Conservation (phyloP, 768 basidiomycete species). For the Collybia sp. region DNA sequence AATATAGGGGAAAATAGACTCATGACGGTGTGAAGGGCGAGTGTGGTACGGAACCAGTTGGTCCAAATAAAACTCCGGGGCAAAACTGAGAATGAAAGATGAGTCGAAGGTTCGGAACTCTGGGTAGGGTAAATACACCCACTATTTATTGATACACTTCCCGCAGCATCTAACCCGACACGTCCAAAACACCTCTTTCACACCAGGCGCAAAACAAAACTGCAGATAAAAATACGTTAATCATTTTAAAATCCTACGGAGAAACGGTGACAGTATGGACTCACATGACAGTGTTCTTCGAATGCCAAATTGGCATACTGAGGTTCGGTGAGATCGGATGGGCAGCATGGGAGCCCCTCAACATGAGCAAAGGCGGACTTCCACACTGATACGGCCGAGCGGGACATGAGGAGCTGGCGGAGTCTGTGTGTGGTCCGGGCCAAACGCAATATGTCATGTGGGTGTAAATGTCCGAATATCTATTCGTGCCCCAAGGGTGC, state of each 20-base stretch:
- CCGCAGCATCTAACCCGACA: conserved; percentile 33
- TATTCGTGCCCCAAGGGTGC: conserved; percentile 1
- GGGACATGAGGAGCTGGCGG: conserved; percentile 34
- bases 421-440: conserved; percentile 38
- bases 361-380: conserved; percentile 31
- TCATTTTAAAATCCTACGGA: no score
- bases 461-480: conserved; percentile 40
- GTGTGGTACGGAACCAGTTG: conserved; percentile 10
- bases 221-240: conserved; percentile 8
- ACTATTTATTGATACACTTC: conserved; percentile 28
- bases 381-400: conserved; percentile 36
- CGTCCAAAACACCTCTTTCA: conserved; percentile 28
- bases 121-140: conserved; percentile 4
- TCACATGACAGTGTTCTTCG: conserved; percentile 20
- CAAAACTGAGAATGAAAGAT: conserved; percentile 17
- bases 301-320: conserved; percentile 41
- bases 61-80: conserved; percentile 21
- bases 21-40: conserved; percentile 12
- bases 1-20: conserved; percentile 25
- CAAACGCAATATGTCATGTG: conserved; percentile 39
- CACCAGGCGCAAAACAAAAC: conserved; percentile 26
- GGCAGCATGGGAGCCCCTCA: conserved; percentile 35
- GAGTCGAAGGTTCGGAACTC: neutral
- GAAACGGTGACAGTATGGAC: conserved; percentile 3
- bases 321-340: conserved; percentile 38